Conservation (phyloP, 1,284 basidiomycete genomes). For the Sparassis latifolia region DNA sequence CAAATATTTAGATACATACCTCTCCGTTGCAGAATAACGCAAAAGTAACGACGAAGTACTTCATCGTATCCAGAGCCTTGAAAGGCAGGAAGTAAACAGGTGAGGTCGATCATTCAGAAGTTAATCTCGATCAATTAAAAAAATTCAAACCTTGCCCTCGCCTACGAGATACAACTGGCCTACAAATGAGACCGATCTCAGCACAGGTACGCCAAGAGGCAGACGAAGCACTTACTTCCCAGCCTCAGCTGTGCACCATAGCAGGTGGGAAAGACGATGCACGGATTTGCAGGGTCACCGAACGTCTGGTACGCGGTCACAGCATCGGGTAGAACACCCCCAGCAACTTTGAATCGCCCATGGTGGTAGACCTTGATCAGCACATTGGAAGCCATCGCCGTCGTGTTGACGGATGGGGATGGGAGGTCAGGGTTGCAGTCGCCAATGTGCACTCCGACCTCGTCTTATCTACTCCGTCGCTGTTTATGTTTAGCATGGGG, state of each 20-base stretch:
- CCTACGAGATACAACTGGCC: slow-evolving; percentile 15
- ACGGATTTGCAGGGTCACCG: slow-evolving; percentile 29
- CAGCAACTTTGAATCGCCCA: slow-evolving; percentile 29
- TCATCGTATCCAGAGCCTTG: slow-evolving; percentile 21
- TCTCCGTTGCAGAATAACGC: slow-evolving; percentile 26
- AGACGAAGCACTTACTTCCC: slow-evolving; percentile 22
- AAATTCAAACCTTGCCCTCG: slow-evolving; percentile 10
- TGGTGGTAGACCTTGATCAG: slow-evolving; percentile 23
- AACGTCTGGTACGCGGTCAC: slow-evolving; percentile 34
- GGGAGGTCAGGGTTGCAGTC: no score
- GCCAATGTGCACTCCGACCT: no score
- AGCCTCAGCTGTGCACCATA: slow-evolving; percentile 30
- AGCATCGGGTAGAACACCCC: slow-evolving; percentile 32
- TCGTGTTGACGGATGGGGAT: no score
- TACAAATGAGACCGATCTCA: background rate
- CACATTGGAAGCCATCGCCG: no score
- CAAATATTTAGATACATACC: slow-evolving; percentile 9
- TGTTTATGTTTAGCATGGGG: no score
- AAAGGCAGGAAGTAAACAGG: background rate
- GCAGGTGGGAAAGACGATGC: slow-evolving; percentile 35
- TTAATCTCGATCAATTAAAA: background rate
- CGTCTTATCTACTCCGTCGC: no score
- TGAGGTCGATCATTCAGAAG: background rate
- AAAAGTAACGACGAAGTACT: slow-evolving; percentile 25
- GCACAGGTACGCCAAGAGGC: background rate